phyloP scores from a whole-genome alignment of 805 yeast species.

The Teunomyces barrocoloradensis region DNA sequence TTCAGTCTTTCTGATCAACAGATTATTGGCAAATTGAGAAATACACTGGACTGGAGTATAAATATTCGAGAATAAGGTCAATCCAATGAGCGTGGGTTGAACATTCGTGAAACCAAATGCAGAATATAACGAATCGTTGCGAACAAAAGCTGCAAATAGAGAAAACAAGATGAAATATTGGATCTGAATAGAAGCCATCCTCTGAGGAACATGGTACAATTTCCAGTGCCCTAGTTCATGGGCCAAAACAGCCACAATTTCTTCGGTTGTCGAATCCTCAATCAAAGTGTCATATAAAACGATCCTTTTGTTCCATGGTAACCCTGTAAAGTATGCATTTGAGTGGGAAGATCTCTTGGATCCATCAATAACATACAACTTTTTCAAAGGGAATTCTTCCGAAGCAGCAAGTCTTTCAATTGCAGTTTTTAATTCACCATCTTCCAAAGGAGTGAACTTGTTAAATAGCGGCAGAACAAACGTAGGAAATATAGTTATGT shows the following conservation, averaged over 20 bases:
- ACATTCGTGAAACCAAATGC: slow-evolving; percentile 70
- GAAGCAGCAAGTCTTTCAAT: slow-evolving; percentile 78
- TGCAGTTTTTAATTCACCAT: slow-evolving; percentile 79
- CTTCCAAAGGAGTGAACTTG: slow-evolving; percentile 84
- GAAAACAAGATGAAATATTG: slow-evolving; percentile 66
- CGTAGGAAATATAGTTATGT: slow-evolving; percentile 76
- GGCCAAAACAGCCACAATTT: slow-evolving; percentile 93
- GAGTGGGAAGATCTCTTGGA: slow-evolving; percentile 95
- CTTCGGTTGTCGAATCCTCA: slow-evolving; percentile 68
- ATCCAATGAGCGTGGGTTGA: slow-evolving; percentile 78
- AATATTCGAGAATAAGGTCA: slow-evolving; percentile 73
- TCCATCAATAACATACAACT: slow-evolving; percentile 89
- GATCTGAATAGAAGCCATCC: slow-evolving; percentile 61
- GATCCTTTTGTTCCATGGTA: slow-evolving; percentile 96
- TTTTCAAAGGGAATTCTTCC: slow-evolving; percentile 81
- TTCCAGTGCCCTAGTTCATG: slow-evolving; percentile 99
- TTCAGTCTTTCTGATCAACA: slow-evolving; percentile 81
- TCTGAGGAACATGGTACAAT: slow-evolving; percentile 75
- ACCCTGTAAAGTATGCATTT: slow-evolving; percentile 92
- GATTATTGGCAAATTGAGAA: slow-evolving; percentile 63
- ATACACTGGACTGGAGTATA: slow-evolving; percentile 74
- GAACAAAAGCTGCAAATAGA: slow-evolving; percentile 74
- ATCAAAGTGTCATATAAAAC: slow-evolving; percentile 91
- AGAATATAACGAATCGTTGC: slow-evolving; percentile 71
- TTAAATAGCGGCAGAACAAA: slow-evolving; percentile 91